Evolutionary conservation across 371 early-diverging fungal species (phyloP).

Genomic region (Circinella umbellata): DNA sequence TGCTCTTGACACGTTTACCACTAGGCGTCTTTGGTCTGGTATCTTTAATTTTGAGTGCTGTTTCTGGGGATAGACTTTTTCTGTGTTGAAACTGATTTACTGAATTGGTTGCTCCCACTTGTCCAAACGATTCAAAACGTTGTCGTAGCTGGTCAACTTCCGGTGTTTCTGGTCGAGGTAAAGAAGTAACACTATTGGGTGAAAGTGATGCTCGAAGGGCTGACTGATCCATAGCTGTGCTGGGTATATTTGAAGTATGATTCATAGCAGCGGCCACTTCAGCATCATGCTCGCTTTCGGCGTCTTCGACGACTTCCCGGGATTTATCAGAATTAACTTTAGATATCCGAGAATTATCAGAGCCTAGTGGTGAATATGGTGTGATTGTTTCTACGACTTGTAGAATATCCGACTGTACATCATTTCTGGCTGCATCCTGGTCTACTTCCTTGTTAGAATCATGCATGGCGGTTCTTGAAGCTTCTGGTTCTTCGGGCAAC

Average conservation of each 20-base stretch:
- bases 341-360: neutral
- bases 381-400: neutral
- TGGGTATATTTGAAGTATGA: neutral
- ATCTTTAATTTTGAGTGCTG: constrained; percentile 37
- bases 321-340: neutral
- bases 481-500: neutral
- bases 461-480: neutral
- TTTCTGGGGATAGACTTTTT: constrained; percentile 26
- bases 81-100: neutral
- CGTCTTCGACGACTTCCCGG: constrained; percentile 14
- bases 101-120: constrained; percentile 12
- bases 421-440: neutral
- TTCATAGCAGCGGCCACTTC: constrained; percentile 39
- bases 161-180: constrained; percentile 46
- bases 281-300: constrained; percentile 45
- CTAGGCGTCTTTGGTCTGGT: constrained; percentile 42
- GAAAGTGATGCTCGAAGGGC: constrained; percentile 28
- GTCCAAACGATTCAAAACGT: constrained; percentile 35
- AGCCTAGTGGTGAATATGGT: neutral
- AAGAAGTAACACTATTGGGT: constrained; percentile 31
- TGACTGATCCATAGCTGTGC: constrained; percentile 18
- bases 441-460: neutral
- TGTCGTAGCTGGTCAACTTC: constrained; percentile 42
- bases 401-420: neutral
- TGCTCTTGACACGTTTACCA: constrained; percentile 44